Evolutionary conservation across 345 rosid genomes (phyloP).

Genomic region (Ceriops zippeliana): DNA sequence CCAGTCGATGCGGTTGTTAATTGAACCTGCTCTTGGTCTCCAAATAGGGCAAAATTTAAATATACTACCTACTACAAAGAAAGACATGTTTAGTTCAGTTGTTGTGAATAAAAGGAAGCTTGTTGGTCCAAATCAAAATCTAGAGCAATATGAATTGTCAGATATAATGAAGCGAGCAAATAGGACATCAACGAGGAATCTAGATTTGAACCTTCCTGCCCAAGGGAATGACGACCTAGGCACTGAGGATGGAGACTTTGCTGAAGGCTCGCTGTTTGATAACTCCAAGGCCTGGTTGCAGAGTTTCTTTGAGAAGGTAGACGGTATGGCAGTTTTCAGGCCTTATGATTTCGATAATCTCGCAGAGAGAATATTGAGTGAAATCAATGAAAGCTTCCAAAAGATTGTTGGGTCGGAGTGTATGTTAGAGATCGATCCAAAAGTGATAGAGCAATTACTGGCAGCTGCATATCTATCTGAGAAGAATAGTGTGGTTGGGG

Average conservation of each 20-base stretch:
- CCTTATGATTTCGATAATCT: constrained; percentile 52
- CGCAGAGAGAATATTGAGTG: constrained; percentile 34
- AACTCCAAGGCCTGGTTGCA: constrained; percentile 55
- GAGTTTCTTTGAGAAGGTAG: constrained; percentile 44
- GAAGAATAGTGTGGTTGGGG: constrained; percentile 31
- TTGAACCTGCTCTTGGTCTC: constrained; percentile 28
- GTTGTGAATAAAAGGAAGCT: constrained; percentile 52
- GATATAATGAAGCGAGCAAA: constrained; percentile 31
- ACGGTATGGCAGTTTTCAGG: constrained; percentile 51
- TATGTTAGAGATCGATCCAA: constrained; percentile 43
- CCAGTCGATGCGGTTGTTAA: constrained; percentile 41
- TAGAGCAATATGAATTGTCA: constrained; percentile 22
- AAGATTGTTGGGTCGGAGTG: constrained; percentile 39
- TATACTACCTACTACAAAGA: background rate
- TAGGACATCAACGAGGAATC: constrained; percentile 35
- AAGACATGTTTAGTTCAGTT: constrained; percentile 5
- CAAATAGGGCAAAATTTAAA: constrained; percentile 9
- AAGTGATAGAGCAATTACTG: constrained; percentile 45
- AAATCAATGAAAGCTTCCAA: constrained; percentile 33
- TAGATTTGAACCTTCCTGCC: constrained; percentile 68
- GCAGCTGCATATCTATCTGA: constrained; percentile 53
- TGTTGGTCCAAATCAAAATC: constrained; percentile 24
- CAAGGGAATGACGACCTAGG: constrained; percentile 21
- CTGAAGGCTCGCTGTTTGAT: constrained; percentile 33
- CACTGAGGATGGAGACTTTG: constrained; percentile 28